Base-by-base conservation (phyloP, 2,329 filamentous ascomycete genomes). In the Dothideomycetes sp. region DNA sequence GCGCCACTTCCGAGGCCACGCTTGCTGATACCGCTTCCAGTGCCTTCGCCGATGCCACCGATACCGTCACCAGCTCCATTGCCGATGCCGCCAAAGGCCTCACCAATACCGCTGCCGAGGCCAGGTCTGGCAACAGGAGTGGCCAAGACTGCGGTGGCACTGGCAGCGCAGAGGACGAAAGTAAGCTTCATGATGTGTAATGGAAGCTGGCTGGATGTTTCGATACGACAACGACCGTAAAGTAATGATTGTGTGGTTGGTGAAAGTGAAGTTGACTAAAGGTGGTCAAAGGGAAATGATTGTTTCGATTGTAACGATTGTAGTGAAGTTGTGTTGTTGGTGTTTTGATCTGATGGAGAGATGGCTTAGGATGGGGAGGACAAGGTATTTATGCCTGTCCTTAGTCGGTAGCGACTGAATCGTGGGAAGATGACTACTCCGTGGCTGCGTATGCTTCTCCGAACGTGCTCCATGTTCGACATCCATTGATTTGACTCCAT, bases 41-140 rank as follows among this genome's bases (percentile, higher is more conserved):
- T 11, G 9, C 36, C 36, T 18, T 27, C 22, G 32, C 34, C 18
- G 3, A 54, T 38, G 0, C 63, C 34, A 4, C 15, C 11, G 9
- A 32, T 32, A 32, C 31, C 31, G 16, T 10, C 27, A 12, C 35
- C 35, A 5, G 35, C 10, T 12, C 35, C 35, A 16, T 29, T 16
- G 15, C 35, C 35, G 5, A 37, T 37, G 11, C 35, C 35, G 9
- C n/a, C 11, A 24, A 37, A 19, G 17, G 19, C 35, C 10, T 10
- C 15, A 10, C 34, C 34, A 11, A 24, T n/a, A n/a, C n/a, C n/a
- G n/a, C n/a, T n/a, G n/a, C n/a, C n/a, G n/a, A 38, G 36, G 18
- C 36, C 36, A 19, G 36, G 22, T 19, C 32, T 30, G 29, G 36
- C 27, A n/a, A 38, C 32, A 12, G 36, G 36, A 14, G 30, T 14